A percentile compares a stretch with the other conserved stretches of the same genome.
Evolutionary conservation across 139 green algal species (phyloP).

Genomic region (Chlorella sorokiniana): DNA sequence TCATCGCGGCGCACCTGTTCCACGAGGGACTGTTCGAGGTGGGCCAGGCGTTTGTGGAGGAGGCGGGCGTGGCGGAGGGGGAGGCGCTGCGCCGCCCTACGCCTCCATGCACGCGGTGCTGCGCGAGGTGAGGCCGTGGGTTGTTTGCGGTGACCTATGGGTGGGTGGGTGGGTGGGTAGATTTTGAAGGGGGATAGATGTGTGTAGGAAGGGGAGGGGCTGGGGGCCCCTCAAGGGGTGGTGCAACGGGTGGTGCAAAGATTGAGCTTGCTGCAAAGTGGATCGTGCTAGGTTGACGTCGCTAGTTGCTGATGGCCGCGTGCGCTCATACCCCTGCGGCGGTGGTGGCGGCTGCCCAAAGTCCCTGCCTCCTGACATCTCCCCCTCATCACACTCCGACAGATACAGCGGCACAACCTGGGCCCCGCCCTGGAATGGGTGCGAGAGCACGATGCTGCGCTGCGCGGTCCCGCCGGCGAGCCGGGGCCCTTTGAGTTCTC

Average conservation of each 20-base stretch:
- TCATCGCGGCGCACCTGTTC: constrained; percentile 91
- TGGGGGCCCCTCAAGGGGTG: too few species aligned
- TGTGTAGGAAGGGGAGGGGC: too few species aligned
- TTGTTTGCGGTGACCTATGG: not conserved
- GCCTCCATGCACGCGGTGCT: constrained; percentile 82
- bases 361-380: not conserved
- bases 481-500: constrained; percentile 80
- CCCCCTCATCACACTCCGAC: not conserved
- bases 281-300: too few species aligned
- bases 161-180: not conserved
- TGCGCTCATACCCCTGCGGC: too few species aligned
- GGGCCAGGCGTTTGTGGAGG: constrained; percentile 76
- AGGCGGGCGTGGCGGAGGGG: constrained; percentile 68
- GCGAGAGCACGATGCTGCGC: constrained; percentile 56
- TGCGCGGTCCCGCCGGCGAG: constrained; percentile 38
- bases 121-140: constrained; percentile 57
- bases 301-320: too few species aligned
- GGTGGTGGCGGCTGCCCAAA: too few species aligned
- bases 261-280: too few species aligned
- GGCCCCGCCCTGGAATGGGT: constrained; percentile 84
- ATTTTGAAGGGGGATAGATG: not conserved
- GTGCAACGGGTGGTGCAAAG: too few species aligned
- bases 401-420: constrained; percentile 59
- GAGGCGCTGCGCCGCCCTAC: constrained; percentile 69
- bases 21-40: constrained; percentile 84